A percentile compares a stretch with the other conserved stretches of the same genome.
These are phyloP conservation scores for Auxenochlorella pyrenoidosa DNA, from an alignment of 139 green algal species.

Conservation along the genomic window DNA sequence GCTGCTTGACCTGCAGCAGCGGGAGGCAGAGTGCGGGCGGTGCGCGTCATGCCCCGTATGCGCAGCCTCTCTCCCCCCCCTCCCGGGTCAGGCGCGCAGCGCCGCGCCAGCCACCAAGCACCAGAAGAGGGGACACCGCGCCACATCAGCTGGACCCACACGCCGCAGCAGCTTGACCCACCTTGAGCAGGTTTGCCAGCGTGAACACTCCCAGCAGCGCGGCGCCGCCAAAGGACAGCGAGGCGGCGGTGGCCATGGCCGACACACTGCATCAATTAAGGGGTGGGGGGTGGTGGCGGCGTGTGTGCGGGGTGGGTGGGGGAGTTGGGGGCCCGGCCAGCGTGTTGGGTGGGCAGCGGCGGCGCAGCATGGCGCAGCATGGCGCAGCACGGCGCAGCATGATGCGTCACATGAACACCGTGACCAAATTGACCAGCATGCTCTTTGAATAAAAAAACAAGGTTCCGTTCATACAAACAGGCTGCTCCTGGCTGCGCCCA, in stretches of 20 bases:
- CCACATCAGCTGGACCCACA: no score
- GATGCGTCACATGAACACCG: no score
- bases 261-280: conserved; percentile 14
- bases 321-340: background rate
- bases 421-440: no score
- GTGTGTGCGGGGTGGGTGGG: conserved; percentile 34
- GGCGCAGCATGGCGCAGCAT: no score
- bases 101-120: conserved; percentile 40
- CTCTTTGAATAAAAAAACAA: no score
- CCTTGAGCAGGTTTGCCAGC: conserved; percentile 67
- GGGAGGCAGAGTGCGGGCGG: no score
- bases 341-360: no score
- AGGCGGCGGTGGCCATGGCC: conserved; percentile 43
- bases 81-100: background rate
- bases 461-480: no score
- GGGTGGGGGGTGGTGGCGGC: conserved; percentile 29
- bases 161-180: conserved; percentile 49
- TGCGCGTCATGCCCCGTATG: no score
- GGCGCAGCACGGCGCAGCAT: no score
- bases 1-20: conserved; percentile 57
- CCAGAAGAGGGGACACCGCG: conserved; percentile 16
- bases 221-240: conserved; percentile 68
- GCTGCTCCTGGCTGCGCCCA: background rate
- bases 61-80: no score
- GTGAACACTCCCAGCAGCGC: conserved; percentile 58